A percentile compares a stretch with the other conserved stretches of the same genome.
phyloP scores from a whole-genome alignment of 148 eudicot species.

The Silene latifolia region DNA sequence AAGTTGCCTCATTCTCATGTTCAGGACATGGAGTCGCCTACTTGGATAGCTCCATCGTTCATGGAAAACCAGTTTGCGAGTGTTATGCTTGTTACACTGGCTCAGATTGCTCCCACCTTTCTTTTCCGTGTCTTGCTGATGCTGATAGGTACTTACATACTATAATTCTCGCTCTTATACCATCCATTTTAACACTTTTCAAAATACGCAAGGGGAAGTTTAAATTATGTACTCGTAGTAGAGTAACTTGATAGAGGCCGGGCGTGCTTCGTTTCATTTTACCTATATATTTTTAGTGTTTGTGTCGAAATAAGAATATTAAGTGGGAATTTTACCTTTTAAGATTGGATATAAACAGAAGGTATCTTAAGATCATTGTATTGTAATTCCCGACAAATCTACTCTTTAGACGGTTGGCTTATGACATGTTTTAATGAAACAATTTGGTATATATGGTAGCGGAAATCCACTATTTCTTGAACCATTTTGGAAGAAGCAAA shows the following conservation, averaged over 20 bases:
- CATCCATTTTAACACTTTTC: too few relatives aligned
- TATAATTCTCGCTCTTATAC: background rate
- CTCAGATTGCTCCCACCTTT: slow-evolving; percentile 43
- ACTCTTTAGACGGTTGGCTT: too few relatives aligned
- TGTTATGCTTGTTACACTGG: slow-evolving; percentile 52
- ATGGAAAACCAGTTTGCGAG: slow-evolving; percentile 50
- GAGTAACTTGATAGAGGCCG: too few relatives aligned
- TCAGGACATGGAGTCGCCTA: slow-evolving; percentile 65
- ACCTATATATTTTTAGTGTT: too few relatives aligned
- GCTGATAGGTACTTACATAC: slow-evolving; percentile 38
- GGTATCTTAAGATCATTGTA: too few relatives aligned
- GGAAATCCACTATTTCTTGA: slow-evolving; percentile 68
- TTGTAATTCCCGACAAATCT: too few relatives aligned
- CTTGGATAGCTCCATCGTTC: slow-evolving; percentile 40
- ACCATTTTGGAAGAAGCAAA: slow-evolving; percentile 65
- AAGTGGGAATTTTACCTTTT: too few relatives aligned
- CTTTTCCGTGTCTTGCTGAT: slow-evolving; percentile 42
- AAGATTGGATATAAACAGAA: too few relatives aligned
- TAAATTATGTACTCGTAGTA: too few relatives aligned
- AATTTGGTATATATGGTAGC: slow-evolving; percentile 24
- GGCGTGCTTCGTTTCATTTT: too few relatives aligned
- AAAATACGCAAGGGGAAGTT: too few relatives aligned
- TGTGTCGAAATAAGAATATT: too few relatives aligned
- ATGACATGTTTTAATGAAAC: background rate
- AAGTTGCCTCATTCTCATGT: slow-evolving; percentile 47